Evolutionary conservation across 2,329 filamentous ascomycete genomes (phyloP), one percentile per base, ranked within the genome.

Genomic region (Neopestalotiopsis clavispora): DNA sequence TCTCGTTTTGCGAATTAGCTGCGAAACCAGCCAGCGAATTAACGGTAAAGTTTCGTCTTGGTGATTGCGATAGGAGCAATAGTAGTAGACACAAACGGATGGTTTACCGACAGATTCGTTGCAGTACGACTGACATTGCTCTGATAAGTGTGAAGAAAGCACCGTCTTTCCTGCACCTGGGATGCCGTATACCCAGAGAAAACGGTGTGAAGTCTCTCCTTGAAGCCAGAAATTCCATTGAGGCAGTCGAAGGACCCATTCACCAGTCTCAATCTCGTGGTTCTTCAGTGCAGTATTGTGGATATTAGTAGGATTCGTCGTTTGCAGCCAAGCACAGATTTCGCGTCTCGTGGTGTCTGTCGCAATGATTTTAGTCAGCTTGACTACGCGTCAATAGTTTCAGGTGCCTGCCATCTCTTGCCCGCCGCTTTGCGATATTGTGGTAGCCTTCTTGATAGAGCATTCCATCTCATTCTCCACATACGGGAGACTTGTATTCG

Each of bases 81-180:
- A 79, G 34, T 78, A 80, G 60, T 77, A 79, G n/a, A 28, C 17
- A 1, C 58, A 60, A 0, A 34, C 0, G 7, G 28, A 28, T 1
- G 17, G n/a, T 28, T 14, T 60, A 10, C n/a, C 28, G 20, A 69
- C 69, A 60, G 57, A 73, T 0, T 73, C 70, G 4, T 42, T 49
- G 63, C 74, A 75, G 42, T 69, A 67, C 12, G 3, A 49, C 0
- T 70, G 72, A 28, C 72, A 61, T 13, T 61, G 59, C 40, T 77
- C 73, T 49, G 76, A 72, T n/a, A 77, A 68, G 34, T 71, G 75
- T n/a, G 75, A 77, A n/a, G 74, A 74, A 1, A 78, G 69, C 7
- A 77, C 74, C 12, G 75, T 76, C 67, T 78, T 78, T 17, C 76
- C 75, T 13, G 74, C 71, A 1, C 76, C 76, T 2, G 74, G 74